Conservation (phyloP, 2,329 filamentous ascomycete species). For the Cladosporium sphaerospermum region DNA sequence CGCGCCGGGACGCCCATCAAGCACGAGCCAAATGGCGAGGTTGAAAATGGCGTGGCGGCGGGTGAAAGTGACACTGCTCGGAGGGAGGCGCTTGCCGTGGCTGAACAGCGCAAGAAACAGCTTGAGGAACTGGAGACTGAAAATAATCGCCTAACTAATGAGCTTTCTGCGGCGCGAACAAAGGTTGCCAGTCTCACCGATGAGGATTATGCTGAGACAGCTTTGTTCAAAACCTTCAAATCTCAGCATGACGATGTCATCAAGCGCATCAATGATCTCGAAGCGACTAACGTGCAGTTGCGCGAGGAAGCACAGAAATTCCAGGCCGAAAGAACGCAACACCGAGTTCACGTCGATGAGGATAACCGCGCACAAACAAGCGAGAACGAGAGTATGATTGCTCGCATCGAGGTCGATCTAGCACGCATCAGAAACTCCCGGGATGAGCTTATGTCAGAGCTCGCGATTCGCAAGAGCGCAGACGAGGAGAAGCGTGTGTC, state of each 20-base stretch:
- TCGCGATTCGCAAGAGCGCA: slow-evolving; percentile 68
- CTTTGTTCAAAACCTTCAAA: slow-evolving; percentile 88
- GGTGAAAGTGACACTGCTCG: slow-evolving; percentile 69
- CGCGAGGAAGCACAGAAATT: slow-evolving; percentile 79
- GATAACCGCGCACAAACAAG: slow-evolving; percentile 67
- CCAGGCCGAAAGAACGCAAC: slow-evolving; percentile 76
- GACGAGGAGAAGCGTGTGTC: slow-evolving; percentile 71
- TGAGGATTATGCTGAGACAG: slow-evolving; percentile 88
- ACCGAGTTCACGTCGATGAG: slow-evolving; percentile 71
- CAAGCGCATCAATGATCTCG: slow-evolving; percentile 82
- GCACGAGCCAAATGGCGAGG: slow-evolving; percentile 43
- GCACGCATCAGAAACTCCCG: slow-evolving; percentile 75
- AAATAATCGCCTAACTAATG: slow-evolving; percentile 67
- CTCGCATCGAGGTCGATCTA: slow-evolving; percentile 75
- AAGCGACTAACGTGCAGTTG: slow-evolving; percentile 78
- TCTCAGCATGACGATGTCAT: slow-evolving; percentile 88
- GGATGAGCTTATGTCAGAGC: slow-evolving; percentile 79
- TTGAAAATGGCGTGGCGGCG: slow-evolving; percentile 50
- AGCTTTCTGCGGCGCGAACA: slow-evolving; percentile 67
- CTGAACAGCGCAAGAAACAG: slow-evolving; percentile 82
- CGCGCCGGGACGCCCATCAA: slow-evolving; percentile 7
- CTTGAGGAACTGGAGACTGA: slow-evolving; percentile 72
- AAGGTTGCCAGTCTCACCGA: slow-evolving; percentile 70
- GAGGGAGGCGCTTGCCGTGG: slow-evolving; percentile 68
- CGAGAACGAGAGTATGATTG: slow-evolving; percentile 77